Percentiles rank a stretch among this genome's conserved stretches.
Conservation (phyloP, 1,284 basidiomycete genomes). For the Irpex sp. region DNA sequence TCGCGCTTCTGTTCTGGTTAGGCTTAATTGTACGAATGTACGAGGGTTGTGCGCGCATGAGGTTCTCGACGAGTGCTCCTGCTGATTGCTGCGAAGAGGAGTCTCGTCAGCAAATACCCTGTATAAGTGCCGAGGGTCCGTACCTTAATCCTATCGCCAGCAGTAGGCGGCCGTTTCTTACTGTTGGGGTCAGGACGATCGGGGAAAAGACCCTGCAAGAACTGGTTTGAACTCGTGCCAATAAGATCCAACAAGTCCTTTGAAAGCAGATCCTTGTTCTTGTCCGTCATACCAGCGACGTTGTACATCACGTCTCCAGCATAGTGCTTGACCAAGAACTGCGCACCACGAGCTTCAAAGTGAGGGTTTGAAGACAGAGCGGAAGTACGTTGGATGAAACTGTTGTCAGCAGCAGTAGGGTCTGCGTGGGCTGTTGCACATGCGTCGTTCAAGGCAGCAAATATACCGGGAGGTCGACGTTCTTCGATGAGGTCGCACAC, state of each 20-base stretch:
- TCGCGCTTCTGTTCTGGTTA: constrained; percentile 91
- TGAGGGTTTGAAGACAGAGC: constrained; percentile 80
- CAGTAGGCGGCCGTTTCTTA: constrained; percentile 97
- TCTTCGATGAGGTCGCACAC: constrained; percentile 99
- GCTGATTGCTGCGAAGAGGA: constrained; percentile 62
- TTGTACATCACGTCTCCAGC: constrained; percentile 99
- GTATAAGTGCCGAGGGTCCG: constrained; percentile 12
- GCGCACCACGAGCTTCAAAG: constrained; percentile 87
- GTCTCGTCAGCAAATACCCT: neutral
- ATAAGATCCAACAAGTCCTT: constrained; percentile 94
- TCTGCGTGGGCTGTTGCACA: constrained; percentile 98
- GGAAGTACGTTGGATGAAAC: constrained; percentile 90
- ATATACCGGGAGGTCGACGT: constrained; percentile 94
- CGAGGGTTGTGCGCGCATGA: constrained; percentile 94
- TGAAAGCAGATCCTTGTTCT: constrained; percentile 97
- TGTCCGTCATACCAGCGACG: constrained; percentile 97
- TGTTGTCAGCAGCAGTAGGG: constrained; percentile 93
- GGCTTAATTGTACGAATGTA: constrained; percentile 99
- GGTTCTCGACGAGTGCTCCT: constrained; percentile 90
- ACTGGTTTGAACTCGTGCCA: constrained; percentile 72
- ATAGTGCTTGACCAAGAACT: constrained; percentile 92
- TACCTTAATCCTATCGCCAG: constrained; percentile 96
- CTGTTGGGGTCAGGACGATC: constrained; percentile 94
- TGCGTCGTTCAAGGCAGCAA: constrained; percentile 97
- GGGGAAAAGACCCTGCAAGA: constrained; percentile 88